Conservation (phyloP, 2,329 filamentous ascomycete species). For the Arthrobotrys sinensis region DNA sequence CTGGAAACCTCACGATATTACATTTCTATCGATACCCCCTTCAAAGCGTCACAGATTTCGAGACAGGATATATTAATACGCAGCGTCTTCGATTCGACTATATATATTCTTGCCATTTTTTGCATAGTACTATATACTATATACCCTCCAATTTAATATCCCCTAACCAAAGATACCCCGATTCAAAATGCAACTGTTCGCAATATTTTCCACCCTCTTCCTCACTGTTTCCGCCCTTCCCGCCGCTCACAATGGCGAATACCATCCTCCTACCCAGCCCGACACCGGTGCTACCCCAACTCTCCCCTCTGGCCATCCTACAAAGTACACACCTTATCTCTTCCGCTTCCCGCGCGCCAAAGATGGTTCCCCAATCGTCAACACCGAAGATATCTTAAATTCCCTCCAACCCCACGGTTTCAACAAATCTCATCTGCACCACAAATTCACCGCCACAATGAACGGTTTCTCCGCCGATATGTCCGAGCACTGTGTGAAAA, state of each 20-base stretch:
- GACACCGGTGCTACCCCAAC: background rate
- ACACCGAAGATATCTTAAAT: constrained; percentile 44
- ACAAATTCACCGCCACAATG: constrained; percentile 50
- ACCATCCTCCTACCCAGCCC: constrained; percentile 3
- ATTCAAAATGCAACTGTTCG: constrained; percentile 23
- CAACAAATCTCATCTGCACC: constrained; percentile 45
- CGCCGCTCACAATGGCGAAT: constrained; percentile 22
- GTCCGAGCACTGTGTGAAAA: constrained; percentile 61
- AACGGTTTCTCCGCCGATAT: constrained; percentile 63
- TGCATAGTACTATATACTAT: constrained; percentile 9
- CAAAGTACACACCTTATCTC: constrained; percentile 45
- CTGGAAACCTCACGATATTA: constrained; percentile 11
- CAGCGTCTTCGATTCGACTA: constrained; percentile 12
- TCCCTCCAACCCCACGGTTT: constrained; percentile 52
- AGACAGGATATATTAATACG: constrained; percentile 22
- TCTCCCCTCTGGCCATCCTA: constrained; percentile 27
- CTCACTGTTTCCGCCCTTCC: constrained; percentile 38
- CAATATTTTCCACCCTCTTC: constrained; percentile 32
- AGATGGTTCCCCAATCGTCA: constrained; percentile 23
- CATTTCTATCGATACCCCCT: constrained; percentile 17
- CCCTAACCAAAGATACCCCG: background rate
- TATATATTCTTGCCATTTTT: constrained; percentile 4
- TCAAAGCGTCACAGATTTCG: constrained; percentile 12
- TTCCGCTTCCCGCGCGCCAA: constrained; percentile 48
- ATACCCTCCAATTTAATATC: constrained; percentile 8